A percentile compares a stretch with the other conserved stretches of the same genome.
These are phyloP conservation scores for Tanacetum coccineum DNA, from an alignment of 129 eudicot genomes.

Conservation along the genomic window DNA sequence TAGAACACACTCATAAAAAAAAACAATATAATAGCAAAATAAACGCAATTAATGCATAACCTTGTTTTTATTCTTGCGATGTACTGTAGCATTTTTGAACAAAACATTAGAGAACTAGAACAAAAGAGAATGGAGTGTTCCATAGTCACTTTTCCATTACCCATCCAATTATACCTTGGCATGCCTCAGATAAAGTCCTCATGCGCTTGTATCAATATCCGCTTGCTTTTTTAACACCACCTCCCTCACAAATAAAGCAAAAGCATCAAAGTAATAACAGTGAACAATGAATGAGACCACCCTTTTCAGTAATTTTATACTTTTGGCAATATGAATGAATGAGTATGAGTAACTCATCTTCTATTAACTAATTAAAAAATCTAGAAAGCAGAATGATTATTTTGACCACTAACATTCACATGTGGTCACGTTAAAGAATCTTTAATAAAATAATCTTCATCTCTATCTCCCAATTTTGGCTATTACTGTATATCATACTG, in stretches of 20 bases:
- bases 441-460: conserved; percentile 20
- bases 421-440: conserved; percentile 20
- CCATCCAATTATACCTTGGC: conserved; percentile 19
- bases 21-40: no score
- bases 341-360: conserved; percentile 9
- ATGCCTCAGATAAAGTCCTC: conserved; percentile 22
- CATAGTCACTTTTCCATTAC: conserved; percentile 16
- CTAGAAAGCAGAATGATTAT: conserved; percentile 12
- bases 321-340: conserved; percentile 7
- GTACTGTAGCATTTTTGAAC: no score
- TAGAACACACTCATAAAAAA: no score
- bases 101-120: no score
- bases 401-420: conserved; percentile 20
- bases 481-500: conserved; percentile 12
- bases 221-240: conserved; percentile 1
- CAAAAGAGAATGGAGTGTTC: neutral
- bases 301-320: conserved; percentile 19
- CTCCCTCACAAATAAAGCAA: conserved; percentile 20
- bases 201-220: conserved; percentile 9
- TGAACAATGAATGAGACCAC: conserved; percentile 17
- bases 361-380: conserved; percentile 1
- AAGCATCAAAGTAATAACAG: conserved; percentile 12
- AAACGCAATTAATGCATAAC: no score
- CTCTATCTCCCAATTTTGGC: conserved; percentile 3
- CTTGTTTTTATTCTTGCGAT: no score